Evolutionary conservation across 2,329 filamentous ascomycete species (phyloP).

Genomic region (Penicillium sp.): DNA sequence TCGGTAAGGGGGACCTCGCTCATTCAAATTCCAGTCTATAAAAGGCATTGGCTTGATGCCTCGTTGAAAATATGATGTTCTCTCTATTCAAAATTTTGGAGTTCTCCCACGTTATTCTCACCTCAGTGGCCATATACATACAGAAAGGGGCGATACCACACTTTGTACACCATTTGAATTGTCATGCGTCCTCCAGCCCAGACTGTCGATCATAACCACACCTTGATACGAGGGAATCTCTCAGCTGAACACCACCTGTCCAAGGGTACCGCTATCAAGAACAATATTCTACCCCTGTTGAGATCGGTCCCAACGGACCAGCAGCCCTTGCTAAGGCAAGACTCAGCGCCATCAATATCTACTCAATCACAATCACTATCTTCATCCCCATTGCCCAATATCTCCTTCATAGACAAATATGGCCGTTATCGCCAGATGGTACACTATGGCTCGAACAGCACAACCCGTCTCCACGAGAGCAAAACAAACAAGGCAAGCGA

Average conservation of each 20-base stretch:
- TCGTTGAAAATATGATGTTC: not conserved
- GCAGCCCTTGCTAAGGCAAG: conserved; percentile 13
- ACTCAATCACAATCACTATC: not conserved
- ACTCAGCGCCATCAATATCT: conserved; percentile 1
- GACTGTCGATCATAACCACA: conserved; percentile 11
- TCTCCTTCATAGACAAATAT: conserved; percentile 22
- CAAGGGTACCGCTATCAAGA: conserved; percentile 7
- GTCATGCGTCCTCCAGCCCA: conserved; percentile 9
- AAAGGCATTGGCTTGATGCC: not conserved
- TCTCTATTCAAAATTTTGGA: not conserved
- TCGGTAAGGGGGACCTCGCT: not conserved
- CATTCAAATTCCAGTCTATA: not conserved
- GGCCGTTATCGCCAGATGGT: conserved; percentile 27
- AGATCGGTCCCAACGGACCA: conserved; percentile 17
- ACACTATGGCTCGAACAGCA: conserved; percentile 28
- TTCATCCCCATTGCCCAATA: not conserved
- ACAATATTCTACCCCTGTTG: conserved; percentile 4
- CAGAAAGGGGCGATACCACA: not conserved
- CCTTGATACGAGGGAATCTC: conserved; percentile 9
- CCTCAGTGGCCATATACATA: too few species aligned
- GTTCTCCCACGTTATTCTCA: not conserved
- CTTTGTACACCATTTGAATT: conserved; percentile 1
- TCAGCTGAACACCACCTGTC: not conserved
- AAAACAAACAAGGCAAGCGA: conserved; percentile 4
- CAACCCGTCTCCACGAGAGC: conserved; percentile 23